Conservation (phyloP, 352 stramenopile species). For the Pythium sp. region DNA sequence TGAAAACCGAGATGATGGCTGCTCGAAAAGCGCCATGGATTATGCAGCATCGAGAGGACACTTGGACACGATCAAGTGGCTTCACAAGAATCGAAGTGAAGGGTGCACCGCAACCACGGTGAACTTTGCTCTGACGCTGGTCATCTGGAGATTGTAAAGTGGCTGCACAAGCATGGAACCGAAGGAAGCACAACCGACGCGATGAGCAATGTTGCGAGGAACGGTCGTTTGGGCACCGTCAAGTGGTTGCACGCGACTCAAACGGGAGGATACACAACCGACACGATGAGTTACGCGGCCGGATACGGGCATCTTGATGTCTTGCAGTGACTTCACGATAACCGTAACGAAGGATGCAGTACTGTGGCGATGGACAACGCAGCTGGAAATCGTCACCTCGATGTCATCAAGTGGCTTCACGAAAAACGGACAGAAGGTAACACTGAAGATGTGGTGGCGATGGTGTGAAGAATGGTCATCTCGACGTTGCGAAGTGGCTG, state of each 20-base stretch:
- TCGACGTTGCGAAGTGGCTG: too few relatives aligned
- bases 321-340: background rate
- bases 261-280: background rate
- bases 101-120: background rate
- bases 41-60: background rate
- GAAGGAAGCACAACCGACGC: too few relatives aligned
- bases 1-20: too few relatives aligned
- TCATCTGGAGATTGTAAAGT: background rate
- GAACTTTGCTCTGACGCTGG: background rate
- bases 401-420: background rate
- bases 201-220: too few relatives aligned
- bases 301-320: too few relatives aligned
- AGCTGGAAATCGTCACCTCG: background rate
- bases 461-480: too few relatives aligned
- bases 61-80: conserved; percentile 16
- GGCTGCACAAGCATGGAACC: background rate
- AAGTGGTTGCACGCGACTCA: too few relatives aligned
- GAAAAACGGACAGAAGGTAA: background rate
- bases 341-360: background rate
- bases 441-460: too few relatives aligned
- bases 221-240: too few relatives aligned
- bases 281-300: background rate
- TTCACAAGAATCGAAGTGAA: background rate
- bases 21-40: background rate
- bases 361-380: background rate